Percentiles rank a stretch among this genome's conserved stretches.
Conservation (phyloP, 441 rosid species). For the Gossypium davidsonii region DNA sequence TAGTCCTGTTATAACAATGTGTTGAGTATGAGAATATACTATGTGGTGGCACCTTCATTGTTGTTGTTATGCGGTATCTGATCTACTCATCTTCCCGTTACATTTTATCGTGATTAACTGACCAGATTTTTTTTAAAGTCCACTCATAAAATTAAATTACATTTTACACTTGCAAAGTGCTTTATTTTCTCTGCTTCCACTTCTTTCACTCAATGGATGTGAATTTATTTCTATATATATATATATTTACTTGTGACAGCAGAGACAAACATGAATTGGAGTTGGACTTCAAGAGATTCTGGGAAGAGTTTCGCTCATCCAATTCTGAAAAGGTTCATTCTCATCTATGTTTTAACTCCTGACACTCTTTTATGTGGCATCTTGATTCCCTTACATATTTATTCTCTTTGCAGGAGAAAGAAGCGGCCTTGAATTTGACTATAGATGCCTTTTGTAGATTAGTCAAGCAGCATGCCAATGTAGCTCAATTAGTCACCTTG, state of each 20-base stretch:
- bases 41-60: background rate
- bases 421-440: constrained; percentile 86
- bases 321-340: constrained; percentile 81
- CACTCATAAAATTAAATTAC: background rate
- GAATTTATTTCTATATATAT: background rate
- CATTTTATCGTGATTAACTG: background rate
- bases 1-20: background rate
- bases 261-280: constrained; percentile 91
- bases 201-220: background rate
- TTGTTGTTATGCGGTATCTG: background rate
- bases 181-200: background rate
- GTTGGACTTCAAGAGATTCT: constrained; percentile 94
- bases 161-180: background rate
- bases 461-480: constrained; percentile 89
- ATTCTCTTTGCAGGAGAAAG: constrained; percentile 86
- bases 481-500: constrained; percentile 94
- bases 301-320: constrained; percentile 99
- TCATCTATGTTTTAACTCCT: background rate
- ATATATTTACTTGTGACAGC: constrained; percentile 22
- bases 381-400: constrained; percentile 7
- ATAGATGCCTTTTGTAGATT: constrained; percentile 96
- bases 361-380: background rate
- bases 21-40: background rate
- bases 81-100: background rate
- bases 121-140: background rate